Evolutionary conservation across 1,284 basidiomycete genomes (phyloP), one percentile per base, ranked within the genome.

Genomic region (Sphagnurus paluster): DNA sequence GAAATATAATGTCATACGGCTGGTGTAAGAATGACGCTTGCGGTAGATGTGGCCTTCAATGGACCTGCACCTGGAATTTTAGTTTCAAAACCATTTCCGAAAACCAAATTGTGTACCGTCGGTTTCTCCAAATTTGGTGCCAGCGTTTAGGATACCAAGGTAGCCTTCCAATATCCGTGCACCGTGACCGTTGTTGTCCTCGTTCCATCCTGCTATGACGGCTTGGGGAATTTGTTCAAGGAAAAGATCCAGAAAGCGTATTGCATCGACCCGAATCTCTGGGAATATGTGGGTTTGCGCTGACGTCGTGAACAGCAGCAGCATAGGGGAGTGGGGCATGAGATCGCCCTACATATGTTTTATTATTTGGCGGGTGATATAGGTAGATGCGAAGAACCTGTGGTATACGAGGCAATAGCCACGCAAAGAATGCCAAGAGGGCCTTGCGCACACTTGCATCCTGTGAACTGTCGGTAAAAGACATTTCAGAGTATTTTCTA

Each of bases 281-380:
- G 93, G 93, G 64, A 94, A 96, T 47, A 99, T 97, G 59, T 97
- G 90, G 0, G 92, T 94, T 63, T 97, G 87, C 0, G 93, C 93
- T 3, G 95, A 96, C 1, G 91, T 85, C 0, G 86, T 84, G 64
- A 93, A 97, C 10, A 98, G 79, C 13, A 96, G 72, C 2, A 97
- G 72, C 0, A 84, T 60, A 0, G 86, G 76, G 3, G 84, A 76
- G 62, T 93, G 92, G 5, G 88, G 92, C 3, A 71, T 58, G 1
- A 93, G 66, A 44, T 80, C 77, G 42, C 80, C 75, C 90, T 87
- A 50, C 42, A 50, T n/a, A 38, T 44, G 41, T 28, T 41, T 47
- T n/a, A 33, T 3, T 17, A 29, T 20, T 11, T 37, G 46, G 14
- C 11, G 25, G 3, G 38, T 11, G 20, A 39, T 25, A 17, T 17